Evolutionary conservation across 2,329 filamentous ascomycete species (phyloP).

Genomic region (Bipolaris cookei): DNA sequence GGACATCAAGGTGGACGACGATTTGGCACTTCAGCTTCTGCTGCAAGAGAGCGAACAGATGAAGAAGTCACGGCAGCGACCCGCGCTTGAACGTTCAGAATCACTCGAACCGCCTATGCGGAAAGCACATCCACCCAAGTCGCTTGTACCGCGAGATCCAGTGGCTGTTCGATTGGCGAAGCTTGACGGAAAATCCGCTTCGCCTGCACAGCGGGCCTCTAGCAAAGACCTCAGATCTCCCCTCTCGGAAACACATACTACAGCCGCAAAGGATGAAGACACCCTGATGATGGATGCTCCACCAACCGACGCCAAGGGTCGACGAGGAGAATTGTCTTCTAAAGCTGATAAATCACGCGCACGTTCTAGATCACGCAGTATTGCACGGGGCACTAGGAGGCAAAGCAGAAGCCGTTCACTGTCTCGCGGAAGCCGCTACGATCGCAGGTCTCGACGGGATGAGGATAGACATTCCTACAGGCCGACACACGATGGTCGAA

Average conservation of each 20-base stretch:
- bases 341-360: conserved; percentile 34
- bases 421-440: conserved; percentile 43
- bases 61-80: conserved; percentile 47
- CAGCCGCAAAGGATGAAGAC: conserved; percentile 30
- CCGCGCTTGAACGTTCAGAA: conserved; percentile 47
- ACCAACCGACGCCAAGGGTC: conserved; percentile 24
- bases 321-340: conserved; percentile 34
- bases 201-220: conserved; percentile 31
- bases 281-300: conserved; percentile 38
- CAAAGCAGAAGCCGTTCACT: conserved; percentile 39
- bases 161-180: conserved; percentile 37
- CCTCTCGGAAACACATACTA: conserved; percentile 22
- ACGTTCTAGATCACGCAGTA: conserved; percentile 42
- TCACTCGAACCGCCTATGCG: conserved; percentile 49
- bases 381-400: conserved; percentile 35
- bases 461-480: conserved; percentile 38
- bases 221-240: conserved; percentile 27
- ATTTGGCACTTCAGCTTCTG: conserved; percentile 43
- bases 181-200: conserved; percentile 38
- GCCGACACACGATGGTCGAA: conserved; percentile 34
- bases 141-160: conserved; percentile 46
- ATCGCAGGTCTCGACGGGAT: conserved; percentile 34
- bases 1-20: conserved; percentile 49
- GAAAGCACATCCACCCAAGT: conserved; percentile 46
- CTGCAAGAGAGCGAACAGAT: conserved; percentile 48